These are phyloP conservation scores for Neocallimastix lanati DNA, from an alignment of 192 early-diverging fungal species.

Conservation along the genomic window DNA sequence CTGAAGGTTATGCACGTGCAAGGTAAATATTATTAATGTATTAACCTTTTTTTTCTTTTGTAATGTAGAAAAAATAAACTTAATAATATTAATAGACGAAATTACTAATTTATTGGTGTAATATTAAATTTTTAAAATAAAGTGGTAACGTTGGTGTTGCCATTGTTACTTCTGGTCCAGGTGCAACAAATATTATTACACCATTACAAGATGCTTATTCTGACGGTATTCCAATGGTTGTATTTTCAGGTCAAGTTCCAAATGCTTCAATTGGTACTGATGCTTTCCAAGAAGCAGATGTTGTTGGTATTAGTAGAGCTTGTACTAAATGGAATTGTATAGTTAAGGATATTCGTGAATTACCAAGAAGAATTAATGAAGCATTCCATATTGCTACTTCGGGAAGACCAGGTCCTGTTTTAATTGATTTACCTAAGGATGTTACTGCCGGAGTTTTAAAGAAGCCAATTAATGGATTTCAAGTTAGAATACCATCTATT, in stretches of 20 bases:
- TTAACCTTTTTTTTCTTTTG: not conserved
- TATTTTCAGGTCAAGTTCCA: slow-evolving; percentile 87
- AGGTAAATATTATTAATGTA: slow-evolving; percentile 38
- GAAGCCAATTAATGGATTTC: slow-evolving; percentile 50
- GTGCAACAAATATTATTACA: slow-evolving; percentile 94
- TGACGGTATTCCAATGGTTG: slow-evolving; percentile 88
- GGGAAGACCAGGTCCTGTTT: slow-evolving; percentile 88
- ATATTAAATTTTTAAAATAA: too few relatives aligned
- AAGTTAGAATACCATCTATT: slow-evolving; percentile 43
- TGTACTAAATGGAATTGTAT: slow-evolving; percentile 99
- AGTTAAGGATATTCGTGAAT: slow-evolving; percentile 88
- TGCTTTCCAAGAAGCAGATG: slow-evolving; percentile 96
- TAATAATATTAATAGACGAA: too few relatives aligned
- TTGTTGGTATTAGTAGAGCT: slow-evolving; percentile 82
- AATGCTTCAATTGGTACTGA: slow-evolving; percentile 81
- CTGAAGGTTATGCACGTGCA: slow-evolving; percentile 87
- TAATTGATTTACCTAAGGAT: slow-evolving; percentile 96
- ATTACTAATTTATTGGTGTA: too few relatives aligned
- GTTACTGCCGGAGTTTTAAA: slow-evolving; percentile 77
- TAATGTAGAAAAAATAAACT: not conserved
- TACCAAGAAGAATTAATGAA: slow-evolving; percentile 94
- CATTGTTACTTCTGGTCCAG: slow-evolving; percentile 82
- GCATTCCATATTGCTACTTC: slow-evolving; percentile 92
- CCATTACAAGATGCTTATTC: slow-evolving; percentile 92
- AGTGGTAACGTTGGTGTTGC: slow-evolving; percentile 65